phyloP scores from a whole-genome alignment of 169 alveolate genomes.

The Cryptosporidium ryanae region DNA sequence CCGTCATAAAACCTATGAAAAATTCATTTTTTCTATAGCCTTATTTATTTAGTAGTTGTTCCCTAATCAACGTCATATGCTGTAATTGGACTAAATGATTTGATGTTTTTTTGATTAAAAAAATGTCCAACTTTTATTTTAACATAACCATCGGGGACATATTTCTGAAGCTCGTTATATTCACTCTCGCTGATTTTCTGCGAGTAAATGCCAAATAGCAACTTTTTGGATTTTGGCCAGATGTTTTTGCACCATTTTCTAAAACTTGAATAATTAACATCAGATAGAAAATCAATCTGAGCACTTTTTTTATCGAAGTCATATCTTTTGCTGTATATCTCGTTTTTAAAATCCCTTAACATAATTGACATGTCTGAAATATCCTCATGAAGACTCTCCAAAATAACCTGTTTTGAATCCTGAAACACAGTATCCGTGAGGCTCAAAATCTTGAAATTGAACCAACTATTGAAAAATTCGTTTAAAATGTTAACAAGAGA shows the following conservation, averaged over 20 bases:
- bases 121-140: constrained; percentile 14
- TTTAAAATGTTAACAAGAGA: neutral
- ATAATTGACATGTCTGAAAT: neutral
- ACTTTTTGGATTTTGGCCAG: neutral
- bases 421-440: neutral
- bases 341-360: neutral
- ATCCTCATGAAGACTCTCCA: neutral
- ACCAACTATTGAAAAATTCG: constrained; percentile 6
- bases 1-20: too few relatives aligned
- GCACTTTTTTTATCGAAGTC: constrained; percentile 4
- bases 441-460: neutral
- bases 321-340: constrained; percentile 32
- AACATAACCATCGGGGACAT: neutral
- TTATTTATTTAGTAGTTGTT: constrained; percentile 1
- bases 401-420: neutral
- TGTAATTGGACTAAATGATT: constrained; percentile 24
- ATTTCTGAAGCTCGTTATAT: neutral
- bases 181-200: neutral
- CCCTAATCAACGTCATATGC: neutral
- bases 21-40: too few relatives aligned
- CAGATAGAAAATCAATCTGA: constrained; percentile 12
- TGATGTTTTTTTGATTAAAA: constrained; percentile 16
- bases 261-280: constrained; percentile 2
- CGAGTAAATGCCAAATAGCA: constrained; percentile 9
- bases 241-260: neutral